Percentiles rank a stretch among this genome's conserved stretches.
phyloP scores from a whole-genome alignment of 768 basidiomycete species.

The Agaricus sinodeliciosus region DNA sequence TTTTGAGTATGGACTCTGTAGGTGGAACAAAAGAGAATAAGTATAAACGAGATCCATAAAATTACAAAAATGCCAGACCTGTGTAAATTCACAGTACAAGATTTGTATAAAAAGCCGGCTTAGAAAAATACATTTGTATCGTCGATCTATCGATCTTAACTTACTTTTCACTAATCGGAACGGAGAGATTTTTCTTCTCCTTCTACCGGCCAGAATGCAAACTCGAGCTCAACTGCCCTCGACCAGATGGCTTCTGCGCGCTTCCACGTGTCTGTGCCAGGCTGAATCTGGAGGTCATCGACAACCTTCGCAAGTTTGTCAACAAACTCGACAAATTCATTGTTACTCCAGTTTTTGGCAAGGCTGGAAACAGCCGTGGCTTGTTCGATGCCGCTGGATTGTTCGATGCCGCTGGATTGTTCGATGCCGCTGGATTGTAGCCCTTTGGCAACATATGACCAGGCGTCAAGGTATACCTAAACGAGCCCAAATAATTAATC shows the following conservation, averaged over 20 bases:
- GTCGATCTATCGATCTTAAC: too few relatives aligned
- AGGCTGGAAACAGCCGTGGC: constrained; percentile 36
- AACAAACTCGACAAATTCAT: constrained; percentile 50
- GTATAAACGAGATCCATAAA: too few relatives aligned
- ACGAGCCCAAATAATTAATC: too few relatives aligned
- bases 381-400: too few relatives aligned
- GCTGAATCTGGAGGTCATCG: constrained; percentile 32
- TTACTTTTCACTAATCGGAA: background rate
- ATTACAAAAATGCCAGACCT: too few relatives aligned
- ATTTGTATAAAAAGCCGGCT: too few relatives aligned
- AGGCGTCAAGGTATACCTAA: constrained; percentile 69
- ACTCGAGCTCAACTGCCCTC: constrained; percentile 55
- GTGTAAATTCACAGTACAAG: too few relatives aligned
- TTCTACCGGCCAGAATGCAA: constrained; percentile 49
- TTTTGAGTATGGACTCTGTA: too few relatives aligned
- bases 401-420: too few relatives aligned
- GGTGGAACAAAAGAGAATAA: too few relatives aligned
- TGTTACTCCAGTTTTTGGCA: constrained; percentile 55
- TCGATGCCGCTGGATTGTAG: background rate
- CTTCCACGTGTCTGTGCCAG: constrained; percentile 26
- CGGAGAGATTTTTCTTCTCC: constrained; percentile 24
- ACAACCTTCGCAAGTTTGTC: constrained; percentile 41
- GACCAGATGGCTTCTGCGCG: constrained; percentile 48
- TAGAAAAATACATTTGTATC: too few relatives aligned
- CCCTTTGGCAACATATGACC: constrained; percentile 41